Conservation (phyloP, 2,329 filamentous ascomycete genomes). For the Ophiosphaerella narmari region DNA sequence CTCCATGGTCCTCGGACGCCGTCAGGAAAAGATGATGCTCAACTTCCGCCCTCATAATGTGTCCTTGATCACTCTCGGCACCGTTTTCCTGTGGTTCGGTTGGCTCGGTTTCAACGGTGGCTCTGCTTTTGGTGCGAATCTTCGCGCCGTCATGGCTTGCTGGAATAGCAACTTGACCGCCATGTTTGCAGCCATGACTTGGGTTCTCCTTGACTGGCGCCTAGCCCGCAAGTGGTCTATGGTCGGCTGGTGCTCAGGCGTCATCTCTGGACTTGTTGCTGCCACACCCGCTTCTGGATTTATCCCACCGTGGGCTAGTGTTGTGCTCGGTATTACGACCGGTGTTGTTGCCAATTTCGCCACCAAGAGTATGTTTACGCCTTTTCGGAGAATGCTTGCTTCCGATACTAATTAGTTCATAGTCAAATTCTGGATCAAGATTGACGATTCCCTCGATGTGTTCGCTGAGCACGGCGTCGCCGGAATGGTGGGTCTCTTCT, state of each 20-base stretch:
- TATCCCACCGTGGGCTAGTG: slow-evolving; percentile 69
- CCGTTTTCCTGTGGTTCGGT: slow-evolving; percentile 95
- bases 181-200: slow-evolving; percentile 88
- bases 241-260: slow-evolving; percentile 90
- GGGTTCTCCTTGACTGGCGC: slow-evolving; percentile 94
- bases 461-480: slow-evolving; percentile 89
- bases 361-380: slow-evolving; percentile 76
- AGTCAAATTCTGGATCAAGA: slow-evolving; percentile 74
- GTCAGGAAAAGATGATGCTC: slow-evolving; percentile 99
- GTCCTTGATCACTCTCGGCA: slow-evolving; percentile 93
- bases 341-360: slow-evolving; percentile 79
- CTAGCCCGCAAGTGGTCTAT: slow-evolving; percentile 94
- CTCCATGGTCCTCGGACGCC: slow-evolving; percentile 91
- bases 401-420: slow-evolving; percentile 22
- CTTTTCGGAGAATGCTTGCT: not conserved
- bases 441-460: slow-evolving; percentile 88
- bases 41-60: slow-evolving; percentile 99
- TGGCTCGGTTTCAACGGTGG: slow-evolving; percentile 99
- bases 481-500: slow-evolving; percentile 77
- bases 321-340: slow-evolving; percentile 64
- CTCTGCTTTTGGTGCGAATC: slow-evolving; percentile 89
- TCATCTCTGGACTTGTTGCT: slow-evolving; percentile 83
- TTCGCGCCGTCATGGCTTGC: slow-evolving; percentile 93
- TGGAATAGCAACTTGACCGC: slow-evolving; percentile 97
- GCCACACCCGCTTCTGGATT: slow-evolving; percentile 85